Evolutionary conservation across 139 green algal genomes (phyloP), one percentile per base, ranked within the genome.

Genomic region (Marvania coccoides): DNA sequence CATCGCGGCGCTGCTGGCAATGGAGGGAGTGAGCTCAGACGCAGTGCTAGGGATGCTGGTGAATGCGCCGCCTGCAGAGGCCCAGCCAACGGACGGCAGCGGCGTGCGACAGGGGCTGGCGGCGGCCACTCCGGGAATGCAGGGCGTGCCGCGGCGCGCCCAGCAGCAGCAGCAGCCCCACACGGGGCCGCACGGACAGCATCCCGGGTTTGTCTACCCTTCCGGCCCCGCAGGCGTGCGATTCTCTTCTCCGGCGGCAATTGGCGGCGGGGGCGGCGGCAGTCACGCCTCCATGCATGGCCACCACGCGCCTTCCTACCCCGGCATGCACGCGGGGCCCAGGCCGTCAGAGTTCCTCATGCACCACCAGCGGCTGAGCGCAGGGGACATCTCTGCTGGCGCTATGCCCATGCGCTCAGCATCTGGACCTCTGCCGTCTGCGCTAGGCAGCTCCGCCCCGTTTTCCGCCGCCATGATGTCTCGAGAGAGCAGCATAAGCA

Each of bases 1-100:
- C 63, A 46, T 77, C 36, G 71, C 71, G 2, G 57, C 71, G 10
- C 40, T 77, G 15, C 42, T 77, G 55, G 71, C 71, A 2, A 54
- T 73, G 63, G 71, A 77, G 35, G 71, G 71, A 19, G 71, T 69
- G n/a, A 59, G 36, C 30, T 29, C 55, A 8, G 70, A 76, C 15
- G 30, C 62, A 33, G 46, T 69, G 23, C 28, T 69, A 24, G 29
- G 23, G 10, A 42, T 63, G 12, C 55, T 63, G 13, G 19, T 51
- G 19, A 51, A 51, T 51, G 19, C 42, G 19, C 42, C 19, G 19
- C 19, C 19, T 51, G 42, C 42, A 28, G 19, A 51, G 42, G 19
- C 19, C 19, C 42, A 51, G 42, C 19, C 42, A 28, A 19, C 42
- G 19, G 19, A 19, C 19, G 19, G 19, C 19, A 51, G 42, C 42